phyloP scores from a whole-genome alignment of 495 filamentous ascomycete genomes.

The Penicillium egyptiacum region DNA sequence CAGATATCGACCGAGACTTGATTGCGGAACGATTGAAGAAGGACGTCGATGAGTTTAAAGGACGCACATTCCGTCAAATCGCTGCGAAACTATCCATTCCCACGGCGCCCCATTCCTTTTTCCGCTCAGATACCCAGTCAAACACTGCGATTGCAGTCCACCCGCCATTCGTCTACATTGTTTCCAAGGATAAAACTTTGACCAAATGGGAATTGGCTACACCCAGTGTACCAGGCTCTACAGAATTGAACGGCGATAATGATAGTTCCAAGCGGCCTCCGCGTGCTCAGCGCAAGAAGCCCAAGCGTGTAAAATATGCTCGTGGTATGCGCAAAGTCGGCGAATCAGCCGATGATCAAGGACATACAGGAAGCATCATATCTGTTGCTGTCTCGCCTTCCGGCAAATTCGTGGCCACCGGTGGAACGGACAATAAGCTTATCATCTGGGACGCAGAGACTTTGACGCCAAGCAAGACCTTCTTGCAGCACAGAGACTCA shows the following conservation, averaged over 20 bases:
- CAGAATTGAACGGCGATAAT: conserved; percentile 46
- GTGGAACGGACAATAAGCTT: conserved; percentile 75
- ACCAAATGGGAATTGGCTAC: conserved; percentile 80
- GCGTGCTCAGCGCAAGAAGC: conserved; percentile 65
- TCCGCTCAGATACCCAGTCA: conserved; percentile 71
- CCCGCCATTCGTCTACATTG: conserved; percentile 78
- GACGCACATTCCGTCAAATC: conserved; percentile 77
- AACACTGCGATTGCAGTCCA: conserved; percentile 78
- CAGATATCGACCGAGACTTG: conserved; percentile 85
- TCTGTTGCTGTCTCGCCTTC: conserved; percentile 82
- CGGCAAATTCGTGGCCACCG: conserved; percentile 88
- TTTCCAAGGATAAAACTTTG: conserved; percentile 78
- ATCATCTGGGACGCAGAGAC: conserved; percentile 83
- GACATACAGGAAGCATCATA: conserved; percentile 75
- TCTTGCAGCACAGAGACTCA: conserved; percentile 87
- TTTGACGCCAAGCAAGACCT: conserved; percentile 75
- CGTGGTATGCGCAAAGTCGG: conserved; percentile 63
- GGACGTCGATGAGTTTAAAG: conserved; percentile 92
- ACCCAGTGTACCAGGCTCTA: conserved; percentile 32
- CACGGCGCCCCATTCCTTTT: conserved; percentile 62
- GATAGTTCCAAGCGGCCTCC: conserved; percentile 62
- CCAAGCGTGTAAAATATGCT: conserved; percentile 65
- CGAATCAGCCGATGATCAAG: conserved; percentile 63
- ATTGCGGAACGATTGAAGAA: conserved; percentile 88
- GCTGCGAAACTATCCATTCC: conserved; percentile 66